These are phyloP conservation scores for Penicillium coffeae DNA, from an alignment of 495 filamentous ascomycete genomes.

Conservation along the genomic window DNA sequence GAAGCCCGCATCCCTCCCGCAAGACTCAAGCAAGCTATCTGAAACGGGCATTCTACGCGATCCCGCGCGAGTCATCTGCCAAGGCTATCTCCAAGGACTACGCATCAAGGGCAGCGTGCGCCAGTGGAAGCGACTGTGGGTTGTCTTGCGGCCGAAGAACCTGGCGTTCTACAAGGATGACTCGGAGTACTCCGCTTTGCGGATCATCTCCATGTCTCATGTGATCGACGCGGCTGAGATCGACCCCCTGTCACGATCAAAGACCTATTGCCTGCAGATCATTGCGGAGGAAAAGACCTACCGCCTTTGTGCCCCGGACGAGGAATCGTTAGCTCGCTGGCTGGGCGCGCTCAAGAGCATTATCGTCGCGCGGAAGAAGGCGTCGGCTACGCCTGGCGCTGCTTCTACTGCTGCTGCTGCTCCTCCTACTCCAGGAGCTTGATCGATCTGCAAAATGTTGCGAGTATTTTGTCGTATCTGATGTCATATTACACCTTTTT, in stretches of 20 bases:
- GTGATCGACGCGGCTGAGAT: constrained; percentile 93
- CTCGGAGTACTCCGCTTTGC: constrained; percentile 80
- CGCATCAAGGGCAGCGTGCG: constrained; percentile 82
- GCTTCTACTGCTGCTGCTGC: constrained; percentile 12
- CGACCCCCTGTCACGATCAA: constrained; percentile 79
- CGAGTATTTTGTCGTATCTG: not conserved
- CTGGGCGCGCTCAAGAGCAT: constrained; percentile 89
- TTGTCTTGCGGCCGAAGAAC: constrained; percentile 81
- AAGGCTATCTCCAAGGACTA: constrained; percentile 83
- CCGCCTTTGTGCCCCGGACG: constrained; percentile 75
- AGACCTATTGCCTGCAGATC: constrained; percentile 83
- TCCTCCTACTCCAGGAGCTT: too few relatives aligned
- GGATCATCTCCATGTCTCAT: constrained; percentile 72
- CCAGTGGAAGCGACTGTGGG: constrained; percentile 94
- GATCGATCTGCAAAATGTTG: too few relatives aligned
- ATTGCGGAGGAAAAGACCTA: constrained; percentile 94
- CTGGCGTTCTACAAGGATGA: constrained; percentile 93
- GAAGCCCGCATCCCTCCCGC: constrained; percentile 24
- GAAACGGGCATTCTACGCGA: constrained; percentile 54
- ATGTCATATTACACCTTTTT: not conserved
- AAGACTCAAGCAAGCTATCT: constrained; percentile 56
- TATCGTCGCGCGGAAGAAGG: constrained; percentile 57
- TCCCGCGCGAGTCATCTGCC: constrained; percentile 77
- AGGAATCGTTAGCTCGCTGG: constrained; percentile 79
- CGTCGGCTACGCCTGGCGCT: not conserved